These are phyloP conservation scores for Globisporangium paroecandrum DNA, from an alignment of 352 stramenopile species.

Conservation along the genomic window DNA sequence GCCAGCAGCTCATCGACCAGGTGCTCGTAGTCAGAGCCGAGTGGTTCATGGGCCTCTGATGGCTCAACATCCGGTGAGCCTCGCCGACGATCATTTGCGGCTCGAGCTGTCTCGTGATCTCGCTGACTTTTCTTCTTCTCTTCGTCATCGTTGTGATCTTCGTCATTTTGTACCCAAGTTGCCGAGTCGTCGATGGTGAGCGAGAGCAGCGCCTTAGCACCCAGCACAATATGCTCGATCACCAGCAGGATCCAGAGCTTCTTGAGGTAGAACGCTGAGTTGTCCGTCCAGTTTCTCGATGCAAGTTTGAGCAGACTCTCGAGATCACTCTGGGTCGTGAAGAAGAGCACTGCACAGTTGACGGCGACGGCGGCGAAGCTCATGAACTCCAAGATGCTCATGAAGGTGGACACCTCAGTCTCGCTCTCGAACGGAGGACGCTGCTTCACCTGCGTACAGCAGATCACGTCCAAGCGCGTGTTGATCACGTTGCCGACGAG, in stretches of 20 bases:
- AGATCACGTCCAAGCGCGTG: conserved; percentile 81
- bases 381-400: conserved; percentile 88
- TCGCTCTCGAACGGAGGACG: conserved; percentile 74
- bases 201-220: conserved; percentile 59
- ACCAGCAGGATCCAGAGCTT: conserved; percentile 62
- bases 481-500: conserved; percentile 87
- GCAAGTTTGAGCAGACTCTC: conserved; percentile 43
- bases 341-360: conserved; percentile 75
- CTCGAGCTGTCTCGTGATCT: conserved; percentile 9
- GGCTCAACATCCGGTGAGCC: neutral
- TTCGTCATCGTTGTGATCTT: conserved; percentile 52
- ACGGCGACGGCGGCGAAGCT: conserved; percentile 83
- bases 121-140: conserved; percentile 18
- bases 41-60: neutral
- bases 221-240: conserved; percentile 68
- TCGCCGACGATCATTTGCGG: neutral
- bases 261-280: conserved; percentile 31
- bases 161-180: conserved; percentile 69
- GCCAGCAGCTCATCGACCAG: conserved; percentile 20
- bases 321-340: conserved; percentile 61
- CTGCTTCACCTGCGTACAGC: conserved; percentile 69
- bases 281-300: conserved; percentile 17
- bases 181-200: conserved; percentile 66
- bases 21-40: neutral
- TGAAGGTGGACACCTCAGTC: conserved; percentile 90